phyloP scores from a whole-genome alignment of 148 eudicot species.

The Simmondsia chinensis region DNA sequence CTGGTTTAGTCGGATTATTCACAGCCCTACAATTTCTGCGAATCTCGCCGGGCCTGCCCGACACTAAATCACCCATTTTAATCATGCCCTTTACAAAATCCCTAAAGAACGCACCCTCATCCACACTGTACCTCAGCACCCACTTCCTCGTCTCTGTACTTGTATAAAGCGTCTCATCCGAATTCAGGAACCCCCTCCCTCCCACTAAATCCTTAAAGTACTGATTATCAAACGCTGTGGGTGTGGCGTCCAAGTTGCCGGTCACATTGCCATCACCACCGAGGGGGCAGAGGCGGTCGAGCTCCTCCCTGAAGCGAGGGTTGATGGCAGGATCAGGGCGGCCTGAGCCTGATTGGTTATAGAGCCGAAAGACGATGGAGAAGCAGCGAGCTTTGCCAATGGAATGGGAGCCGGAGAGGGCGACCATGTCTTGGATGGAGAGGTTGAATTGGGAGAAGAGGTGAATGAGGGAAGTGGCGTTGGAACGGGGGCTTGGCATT shows the following conservation, averaged over 20 bases:
- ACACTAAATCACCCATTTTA: conserved; percentile 70
- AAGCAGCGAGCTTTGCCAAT: conserved; percentile 85
- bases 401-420: conserved; percentile 92
- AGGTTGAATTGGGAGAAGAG: conserved; percentile 58
- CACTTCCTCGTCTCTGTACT: conserved; percentile 31
- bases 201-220: conserved; percentile 69
- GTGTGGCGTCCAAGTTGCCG: conserved; percentile 68
- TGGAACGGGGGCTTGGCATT: conserved; percentile 94
- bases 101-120: conserved; percentile 44
- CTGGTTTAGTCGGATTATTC: conserved; percentile 1
- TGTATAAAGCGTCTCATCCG: conserved; percentile 60
- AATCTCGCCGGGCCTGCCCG: conserved; percentile 65
- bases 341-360: conserved; percentile 84
- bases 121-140: conserved; percentile 41
- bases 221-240: conserved; percentile 59
- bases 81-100: conserved; percentile 79
- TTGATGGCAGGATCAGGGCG: conserved; percentile 70
- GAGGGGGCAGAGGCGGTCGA: conserved; percentile 55
- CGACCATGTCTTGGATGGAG: conserved; percentile 58
- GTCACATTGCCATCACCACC: conserved; percentile 66
- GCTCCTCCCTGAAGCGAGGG: conserved; percentile 33
- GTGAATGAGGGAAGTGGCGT: conserved; percentile 43
- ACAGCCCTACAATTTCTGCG: conserved; percentile 53
- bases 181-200: conserved; percentile 74
- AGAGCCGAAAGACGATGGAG: conserved; percentile 68